Evolutionary conservation across 441 rosid species (phyloP).

Genomic region (Pelargonium cotyledonis): DNA sequence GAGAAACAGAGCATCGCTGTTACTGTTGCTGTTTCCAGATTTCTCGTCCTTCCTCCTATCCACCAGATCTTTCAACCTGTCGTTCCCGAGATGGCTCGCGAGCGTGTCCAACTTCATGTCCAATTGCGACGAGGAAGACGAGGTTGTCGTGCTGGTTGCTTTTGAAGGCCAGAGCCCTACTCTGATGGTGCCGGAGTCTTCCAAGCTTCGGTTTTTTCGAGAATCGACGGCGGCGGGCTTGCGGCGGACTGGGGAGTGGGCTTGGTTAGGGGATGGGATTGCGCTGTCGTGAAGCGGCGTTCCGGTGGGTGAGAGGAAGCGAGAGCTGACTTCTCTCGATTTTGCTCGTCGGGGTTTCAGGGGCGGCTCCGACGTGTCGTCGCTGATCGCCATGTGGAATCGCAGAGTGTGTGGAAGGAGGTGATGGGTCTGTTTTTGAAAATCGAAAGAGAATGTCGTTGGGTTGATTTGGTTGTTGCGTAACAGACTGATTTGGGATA

Average conservation of each 20-base stretch:
- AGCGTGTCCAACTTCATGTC: not conserved
- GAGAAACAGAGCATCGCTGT: slow-evolving; percentile 3
- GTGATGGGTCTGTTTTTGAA: too few species aligned
- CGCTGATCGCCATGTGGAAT: not conserved
- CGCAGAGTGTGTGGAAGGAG: too few species aligned
- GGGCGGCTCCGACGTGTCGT: not conserved
- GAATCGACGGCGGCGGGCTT: too few species aligned
- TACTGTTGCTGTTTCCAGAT: not conserved
- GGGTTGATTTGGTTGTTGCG: not conserved
- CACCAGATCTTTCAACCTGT: not conserved
- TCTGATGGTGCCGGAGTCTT: not conserved
- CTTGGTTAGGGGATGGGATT: not conserved
- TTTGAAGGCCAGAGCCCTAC: not conserved
- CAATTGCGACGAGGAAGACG: not conserved
- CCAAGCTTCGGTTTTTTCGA: slow-evolving; percentile 1
- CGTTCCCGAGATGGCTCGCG: slow-evolving; percentile 1
- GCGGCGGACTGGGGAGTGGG: not conserved
- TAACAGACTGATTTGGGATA: not conserved
- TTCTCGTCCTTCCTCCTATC: slow-evolving; percentile 1
- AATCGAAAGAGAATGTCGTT: too few species aligned
- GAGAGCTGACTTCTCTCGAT: not conserved
- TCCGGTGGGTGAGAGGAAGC: not conserved
- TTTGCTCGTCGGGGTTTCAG: not conserved
- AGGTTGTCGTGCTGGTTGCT: not conserved
- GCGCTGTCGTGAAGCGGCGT: not conserved